Percentiles rank a stretch among this genome's conserved stretches.
Evolutionary conservation across 2,329 filamentous ascomycete genomes (phyloP).

Genomic region (Hortaea sp.): DNA sequence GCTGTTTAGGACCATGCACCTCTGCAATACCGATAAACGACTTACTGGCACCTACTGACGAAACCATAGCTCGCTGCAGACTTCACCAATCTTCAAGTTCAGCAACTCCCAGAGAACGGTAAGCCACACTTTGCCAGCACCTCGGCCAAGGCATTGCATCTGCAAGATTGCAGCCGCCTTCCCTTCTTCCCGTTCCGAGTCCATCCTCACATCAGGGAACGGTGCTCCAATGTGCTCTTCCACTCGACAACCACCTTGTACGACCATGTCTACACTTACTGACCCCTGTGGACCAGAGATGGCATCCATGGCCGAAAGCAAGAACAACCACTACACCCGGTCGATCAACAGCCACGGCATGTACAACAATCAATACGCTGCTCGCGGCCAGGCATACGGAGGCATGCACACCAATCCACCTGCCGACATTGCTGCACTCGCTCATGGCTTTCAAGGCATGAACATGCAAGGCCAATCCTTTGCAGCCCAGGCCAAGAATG

Average conservation of each 20-base stretch:
- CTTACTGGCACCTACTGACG: no score
- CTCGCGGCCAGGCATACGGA: slow-evolving; percentile 22
- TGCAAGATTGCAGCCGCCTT: slow-evolving; percentile 5
- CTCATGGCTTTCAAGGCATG: slow-evolving; percentile 32
- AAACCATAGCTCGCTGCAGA: no score
- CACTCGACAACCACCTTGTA: no score
- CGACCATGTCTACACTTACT: background rate
- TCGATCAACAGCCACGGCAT: slow-evolving; percentile 20
- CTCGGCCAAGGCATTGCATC: background rate
- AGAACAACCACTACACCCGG: slow-evolving; percentile 22
- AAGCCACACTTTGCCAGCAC: no score
- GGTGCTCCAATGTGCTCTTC: no score
- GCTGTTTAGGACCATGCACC: no score
- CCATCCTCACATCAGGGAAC: slow-evolving; percentile 10
- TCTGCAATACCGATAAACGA: no score
- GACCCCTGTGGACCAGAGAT: slow-evolving; percentile 12
- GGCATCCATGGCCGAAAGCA: slow-evolving; percentile 24
- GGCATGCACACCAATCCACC: slow-evolving; percentile 23
- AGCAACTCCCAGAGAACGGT: no score
- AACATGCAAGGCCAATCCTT: slow-evolving; percentile 26
- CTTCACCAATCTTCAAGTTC: no score
- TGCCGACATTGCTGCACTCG: slow-evolving; percentile 26
- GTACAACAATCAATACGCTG: slow-evolving; percentile 22
- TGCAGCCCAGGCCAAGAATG: slow-evolving; percentile 25
- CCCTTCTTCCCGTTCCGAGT: slow-evolving; percentile 9